phyloP scores from a whole-genome alignment of 2,329 filamentous ascomycete species.

The Alternaria triticimaculans region DNA sequence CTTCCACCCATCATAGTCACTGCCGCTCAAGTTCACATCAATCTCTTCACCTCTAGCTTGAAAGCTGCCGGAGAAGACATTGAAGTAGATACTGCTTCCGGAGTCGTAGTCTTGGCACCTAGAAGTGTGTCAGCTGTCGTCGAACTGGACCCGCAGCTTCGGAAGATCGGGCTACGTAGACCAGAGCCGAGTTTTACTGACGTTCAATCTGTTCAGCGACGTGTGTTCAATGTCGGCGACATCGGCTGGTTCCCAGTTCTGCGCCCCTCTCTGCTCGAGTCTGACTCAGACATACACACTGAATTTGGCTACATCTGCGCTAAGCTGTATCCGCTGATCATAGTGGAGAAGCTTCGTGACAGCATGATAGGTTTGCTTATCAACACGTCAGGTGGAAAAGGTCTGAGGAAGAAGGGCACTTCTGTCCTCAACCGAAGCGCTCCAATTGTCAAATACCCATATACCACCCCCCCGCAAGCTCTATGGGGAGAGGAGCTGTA shows the following conservation, averaged over 20 bases:
- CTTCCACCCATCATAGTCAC: too few species aligned
- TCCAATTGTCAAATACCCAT: background rate
- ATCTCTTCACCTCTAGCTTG: background rate
- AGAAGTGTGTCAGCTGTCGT: background rate
- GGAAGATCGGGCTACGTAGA: too few species aligned
- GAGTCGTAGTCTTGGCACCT: accelerated
- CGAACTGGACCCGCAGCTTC: background rate
- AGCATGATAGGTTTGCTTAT: background rate
- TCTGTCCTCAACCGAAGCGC: background rate
- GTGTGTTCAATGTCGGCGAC: background rate
- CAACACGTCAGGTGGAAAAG: background rate
- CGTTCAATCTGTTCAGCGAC: background rate
- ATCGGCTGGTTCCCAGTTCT: background rate
- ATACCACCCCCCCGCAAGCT: too few species aligned
- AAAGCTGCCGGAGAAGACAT: background rate
- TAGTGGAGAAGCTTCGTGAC: background rate
- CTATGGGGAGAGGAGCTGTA: background rate
- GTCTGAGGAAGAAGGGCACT: background rate
- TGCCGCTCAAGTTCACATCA: background rate
- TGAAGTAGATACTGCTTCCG: background rate
- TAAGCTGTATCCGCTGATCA: background rate
- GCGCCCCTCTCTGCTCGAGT: background rate
- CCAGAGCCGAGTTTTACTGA: too few species aligned
- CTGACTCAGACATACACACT: background rate
- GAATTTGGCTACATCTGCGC: background rate